A percentile compares a stretch with the other conserved stretches of the same genome.
These are phyloP conservation scores for Cyberlindnera euphorbiiphila DNA, from an alignment of 805 yeast species.

Conservation along the genomic window DNA sequence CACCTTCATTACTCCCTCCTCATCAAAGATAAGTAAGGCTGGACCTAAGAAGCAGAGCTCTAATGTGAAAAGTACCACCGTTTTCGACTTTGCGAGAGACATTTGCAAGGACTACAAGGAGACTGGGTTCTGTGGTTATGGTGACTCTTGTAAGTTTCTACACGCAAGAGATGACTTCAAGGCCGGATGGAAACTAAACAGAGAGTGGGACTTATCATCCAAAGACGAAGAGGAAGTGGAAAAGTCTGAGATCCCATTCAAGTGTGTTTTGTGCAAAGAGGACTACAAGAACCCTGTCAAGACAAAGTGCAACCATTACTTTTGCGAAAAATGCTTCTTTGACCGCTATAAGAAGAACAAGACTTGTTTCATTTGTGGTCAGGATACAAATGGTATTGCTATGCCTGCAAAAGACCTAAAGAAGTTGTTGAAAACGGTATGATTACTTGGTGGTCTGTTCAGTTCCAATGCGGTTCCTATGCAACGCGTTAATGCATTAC, in stretches of 20 bases:
- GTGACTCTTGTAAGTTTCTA: slow-evolving; percentile 92
- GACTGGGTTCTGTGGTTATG: slow-evolving; percentile 95
- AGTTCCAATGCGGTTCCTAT: too few relatives aligned
- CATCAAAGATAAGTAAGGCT: slow-evolving; percentile 23
- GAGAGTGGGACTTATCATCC: slow-evolving; percentile 59
- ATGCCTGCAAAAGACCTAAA: slow-evolving; percentile 47
- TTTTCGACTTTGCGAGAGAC: slow-evolving; percentile 87
- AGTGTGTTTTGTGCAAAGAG: slow-evolving; percentile 56
- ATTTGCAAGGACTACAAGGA: slow-evolving; percentile 88
- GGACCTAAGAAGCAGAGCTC: slow-evolving; percentile 40
- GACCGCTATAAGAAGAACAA: slow-evolving; percentile 39
- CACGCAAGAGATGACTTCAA: slow-evolving; percentile 86
- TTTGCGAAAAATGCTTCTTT: slow-evolving; percentile 60
- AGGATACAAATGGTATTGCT: slow-evolving; percentile 58
- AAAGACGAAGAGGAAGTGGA: slow-evolving; percentile 26
- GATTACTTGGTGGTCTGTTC: too few relatives aligned
- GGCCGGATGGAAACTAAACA: slow-evolving; percentile 60
- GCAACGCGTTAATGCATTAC: too few relatives aligned
- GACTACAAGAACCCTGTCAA: slow-evolving; percentile 54
- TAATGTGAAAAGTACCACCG: slow-evolving; percentile 59
- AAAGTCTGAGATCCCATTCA: slow-evolving; percentile 44
- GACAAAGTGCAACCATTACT: slow-evolving; percentile 60
- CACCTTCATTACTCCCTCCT: slow-evolving; percentile 25
- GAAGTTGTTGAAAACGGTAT: too few relatives aligned
- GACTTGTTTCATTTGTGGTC: slow-evolving; percentile 54